Base-by-base conservation (phyloP, 2,329 filamentous ascomycete genomes). In the Blastomyces parvus region DNA sequence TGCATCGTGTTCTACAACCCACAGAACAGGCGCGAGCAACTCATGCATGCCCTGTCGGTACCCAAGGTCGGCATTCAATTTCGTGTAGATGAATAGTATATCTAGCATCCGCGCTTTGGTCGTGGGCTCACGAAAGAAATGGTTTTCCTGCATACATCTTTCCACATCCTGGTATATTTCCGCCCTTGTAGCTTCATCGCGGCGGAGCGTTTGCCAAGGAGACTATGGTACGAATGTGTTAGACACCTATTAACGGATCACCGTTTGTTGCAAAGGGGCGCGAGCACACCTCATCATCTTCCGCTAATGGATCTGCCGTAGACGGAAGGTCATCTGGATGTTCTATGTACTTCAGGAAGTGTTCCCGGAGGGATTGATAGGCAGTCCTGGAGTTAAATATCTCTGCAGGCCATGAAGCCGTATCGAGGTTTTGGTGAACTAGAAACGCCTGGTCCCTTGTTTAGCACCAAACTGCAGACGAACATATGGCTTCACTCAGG, bases 21-120 rank as follows among this genome's bases (percentile, higher is more conserved):
- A 91, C 7, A 97, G 79, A 46, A 99, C 86, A 0, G 94, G 92
- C 0, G 94, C 94, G 17, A 97, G 81, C 53, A 99, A 80, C 76
- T 99, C 94, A 73, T 99, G 94, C 93, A 99, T 99, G 13, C 94
- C 94, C 78, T 99, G 94, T n/a, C 94, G 86, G 73, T 99, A 99
- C 19, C 91, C 91, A 62, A 91, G 83, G 68, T 88, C 86, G 1
- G 90, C 90, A 71, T 97, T 90, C 61, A 95, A 83, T 75, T 96
- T 97, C 78, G 91, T 94, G 77, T 92, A 97, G 67, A 99, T 84
- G 75, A 97, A 99, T 42, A 99, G 81, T 40, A 97, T 86, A 72
- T 99, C 90, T 40, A 95, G 78, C 69, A 99, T 87, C 75, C 90
- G 89, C 52, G 81, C 82, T 74, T 97, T 94, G 0, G 89, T 90